phyloP scores from a whole-genome alignment of 192 early-diverging fungal species.

The Linnemannia schmuckeri region DNA sequence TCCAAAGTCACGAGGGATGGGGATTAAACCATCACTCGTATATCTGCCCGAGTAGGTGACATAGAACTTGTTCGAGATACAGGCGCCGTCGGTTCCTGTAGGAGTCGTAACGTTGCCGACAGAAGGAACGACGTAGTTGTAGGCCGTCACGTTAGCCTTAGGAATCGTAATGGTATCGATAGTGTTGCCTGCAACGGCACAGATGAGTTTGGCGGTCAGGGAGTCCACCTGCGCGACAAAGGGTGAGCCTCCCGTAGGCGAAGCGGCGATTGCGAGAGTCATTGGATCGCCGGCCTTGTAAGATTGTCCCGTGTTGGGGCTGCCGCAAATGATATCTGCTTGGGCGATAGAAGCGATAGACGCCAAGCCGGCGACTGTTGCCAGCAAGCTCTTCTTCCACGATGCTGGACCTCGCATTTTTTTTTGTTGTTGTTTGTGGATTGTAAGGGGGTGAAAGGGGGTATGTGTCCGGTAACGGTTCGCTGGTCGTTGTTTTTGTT shows the following conservation, averaged over 20 bases:
- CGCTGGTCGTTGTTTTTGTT: too few species aligned
- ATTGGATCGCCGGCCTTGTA: conserved; percentile 28
- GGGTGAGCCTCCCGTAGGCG: neutral
- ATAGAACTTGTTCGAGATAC: conserved; percentile 24
- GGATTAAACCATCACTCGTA: neutral
- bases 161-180: conserved; percentile 3
- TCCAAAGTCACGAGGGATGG: neutral
- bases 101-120: conserved; percentile 37
- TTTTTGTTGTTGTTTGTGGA: too few species aligned
- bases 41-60: conserved; percentile 16
- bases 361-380: neutral
- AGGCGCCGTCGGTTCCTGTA: conserved; percentile 22
- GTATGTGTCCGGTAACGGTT: too few species aligned
- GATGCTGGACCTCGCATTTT: too few species aligned
- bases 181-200: neutral
- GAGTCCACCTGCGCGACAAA: neutral
- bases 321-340: conserved; percentile 8
- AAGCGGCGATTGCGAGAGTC: conserved; percentile 2
- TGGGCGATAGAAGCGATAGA: neutral
- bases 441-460: neutral
- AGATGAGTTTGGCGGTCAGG: conserved; percentile 22
- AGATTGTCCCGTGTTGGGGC: neutral
- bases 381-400: neutral
- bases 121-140: conserved; percentile 15
- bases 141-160: neutral